Evolutionary conservation across 306 rosid genomes (phyloP).

Genomic region (Leucaena leucocephala): DNA sequence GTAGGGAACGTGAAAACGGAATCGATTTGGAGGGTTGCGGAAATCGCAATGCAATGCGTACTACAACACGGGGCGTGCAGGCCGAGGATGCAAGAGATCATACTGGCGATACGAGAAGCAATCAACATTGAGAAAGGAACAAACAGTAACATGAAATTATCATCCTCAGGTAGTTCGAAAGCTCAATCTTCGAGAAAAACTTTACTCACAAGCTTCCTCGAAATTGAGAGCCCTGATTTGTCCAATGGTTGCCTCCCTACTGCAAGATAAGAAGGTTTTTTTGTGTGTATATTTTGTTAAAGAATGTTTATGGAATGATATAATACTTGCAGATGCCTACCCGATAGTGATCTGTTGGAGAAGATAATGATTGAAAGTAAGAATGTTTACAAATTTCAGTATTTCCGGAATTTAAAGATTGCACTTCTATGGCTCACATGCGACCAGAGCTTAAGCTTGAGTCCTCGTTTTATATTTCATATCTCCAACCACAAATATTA

Average conservation of each 20-base stretch:
- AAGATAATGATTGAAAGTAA: neutral
- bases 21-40: conserved; percentile 90
- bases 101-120: conserved; percentile 89
- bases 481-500: neutral
- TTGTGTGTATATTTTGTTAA: conserved; percentile 29
- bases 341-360: neutral
- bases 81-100: conserved; percentile 97
- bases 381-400: neutral
- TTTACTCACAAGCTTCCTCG: conserved; percentile 85
- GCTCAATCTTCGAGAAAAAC: conserved; percentile 86
- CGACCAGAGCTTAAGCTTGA: too few relatives aligned
- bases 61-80: conserved; percentile 78
- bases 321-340: neutral
- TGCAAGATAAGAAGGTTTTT: conserved; percentile 48
- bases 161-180: conserved; percentile 64
- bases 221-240: conserved; percentile 82
- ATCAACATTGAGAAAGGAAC: conserved; percentile 65
- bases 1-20: conserved; percentile 69
- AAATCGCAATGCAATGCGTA: conserved; percentile 85
- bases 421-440: neutral
- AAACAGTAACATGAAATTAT: conserved; percentile 50
- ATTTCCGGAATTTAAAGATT: neutral
- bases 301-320: neutral
- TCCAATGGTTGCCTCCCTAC: conserved; percentile 75
- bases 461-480: too few relatives aligned